phyloP scores from a whole-genome alignment of 805 yeast species.

The Metschnikowia hibisci region DNA sequence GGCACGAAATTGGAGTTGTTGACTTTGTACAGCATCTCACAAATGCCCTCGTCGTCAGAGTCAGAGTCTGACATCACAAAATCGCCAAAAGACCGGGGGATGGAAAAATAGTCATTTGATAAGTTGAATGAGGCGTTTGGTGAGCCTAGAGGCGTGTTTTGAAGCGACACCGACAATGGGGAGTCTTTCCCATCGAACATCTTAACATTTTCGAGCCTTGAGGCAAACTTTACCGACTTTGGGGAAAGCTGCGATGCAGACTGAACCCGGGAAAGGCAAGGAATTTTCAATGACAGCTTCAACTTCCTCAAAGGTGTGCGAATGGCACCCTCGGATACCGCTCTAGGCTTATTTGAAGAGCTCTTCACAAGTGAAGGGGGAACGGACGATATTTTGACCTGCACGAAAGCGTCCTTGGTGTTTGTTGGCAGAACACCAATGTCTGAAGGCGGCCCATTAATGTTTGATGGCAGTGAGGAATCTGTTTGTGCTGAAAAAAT shows the following conservation, averaged over 20 bases:
- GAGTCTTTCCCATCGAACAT: constrained; percentile 58
- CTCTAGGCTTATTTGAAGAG: background rate
- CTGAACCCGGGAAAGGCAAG: constrained; percentile 20
- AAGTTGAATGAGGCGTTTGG: constrained; percentile 20
- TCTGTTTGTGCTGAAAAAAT: too few relatives aligned
- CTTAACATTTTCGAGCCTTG: constrained; percentile 57
- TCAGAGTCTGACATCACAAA: constrained; percentile 18
- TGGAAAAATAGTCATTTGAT: constrained; percentile 24
- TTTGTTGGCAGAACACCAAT: background rate
- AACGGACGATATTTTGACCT: background rate
- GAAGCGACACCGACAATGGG: constrained; percentile 60
- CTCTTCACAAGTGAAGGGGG: background rate
- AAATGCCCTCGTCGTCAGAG: constrained; percentile 16
- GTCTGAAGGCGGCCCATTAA: background rate
- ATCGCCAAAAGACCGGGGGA: constrained; percentile 19
- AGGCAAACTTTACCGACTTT: constrained; percentile 64
- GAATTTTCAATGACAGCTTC: constrained; percentile 24
- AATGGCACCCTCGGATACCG: constrained; percentile 2
- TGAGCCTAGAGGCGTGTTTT: constrained; percentile 46
- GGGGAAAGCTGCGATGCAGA: constrained; percentile 26
- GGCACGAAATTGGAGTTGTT: constrained; percentile 12
- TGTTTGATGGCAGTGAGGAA: too few relatives aligned
- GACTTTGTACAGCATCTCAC: constrained; percentile 17
- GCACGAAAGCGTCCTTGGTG: background rate
- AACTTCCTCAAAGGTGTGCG: constrained; percentile 15